These are phyloP conservation scores for Xeromyces bisporus DNA, from an alignment of 495 filamentous ascomycete species.

Conservation along the genomic window DNA sequence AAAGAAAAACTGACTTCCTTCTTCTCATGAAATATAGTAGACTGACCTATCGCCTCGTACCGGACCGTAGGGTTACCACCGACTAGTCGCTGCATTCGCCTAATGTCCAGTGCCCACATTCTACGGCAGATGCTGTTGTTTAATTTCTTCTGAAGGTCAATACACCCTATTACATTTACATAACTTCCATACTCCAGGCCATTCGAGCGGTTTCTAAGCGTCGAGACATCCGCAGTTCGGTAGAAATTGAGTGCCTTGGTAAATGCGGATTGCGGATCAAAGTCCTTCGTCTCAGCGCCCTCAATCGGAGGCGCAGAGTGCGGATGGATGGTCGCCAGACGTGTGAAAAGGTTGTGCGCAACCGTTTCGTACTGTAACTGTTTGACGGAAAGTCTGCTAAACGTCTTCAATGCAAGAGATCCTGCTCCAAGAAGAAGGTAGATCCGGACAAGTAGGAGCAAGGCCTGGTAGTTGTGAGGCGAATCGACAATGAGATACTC, in stretches of 20 bases:
- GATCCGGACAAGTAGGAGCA: conserved; percentile 36
- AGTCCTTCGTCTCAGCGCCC: conserved; percentile 26
- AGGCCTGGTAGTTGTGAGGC: conserved; percentile 40
- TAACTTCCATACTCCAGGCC: conserved; percentile 25
- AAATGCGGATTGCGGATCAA: conserved; percentile 25
- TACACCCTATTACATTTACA: conserved; percentile 23
- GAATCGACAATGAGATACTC: conserved; percentile 33
- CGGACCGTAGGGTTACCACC: conserved; percentile 20
- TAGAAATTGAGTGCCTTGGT: conserved; percentile 26
- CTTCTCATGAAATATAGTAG: not conserved
- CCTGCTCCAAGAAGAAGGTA: conserved; percentile 37
- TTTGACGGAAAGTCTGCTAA: conserved; percentile 40
- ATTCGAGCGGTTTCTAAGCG: conserved; percentile 14
- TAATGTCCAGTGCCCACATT: conserved; percentile 25
- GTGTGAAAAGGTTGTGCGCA: conserved; percentile 39
- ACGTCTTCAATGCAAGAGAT: conserved; percentile 34
- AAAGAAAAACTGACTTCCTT: too few relatives aligned
- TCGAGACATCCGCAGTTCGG: conserved; percentile 18
- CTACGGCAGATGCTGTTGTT: conserved; percentile 24
- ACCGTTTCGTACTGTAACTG: conserved; percentile 43
- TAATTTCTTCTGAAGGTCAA: conserved; percentile 20
- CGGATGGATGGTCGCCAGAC: conserved; percentile 40
- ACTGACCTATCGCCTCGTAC: conserved; percentile 25
- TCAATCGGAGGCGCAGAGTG: conserved; percentile 25
- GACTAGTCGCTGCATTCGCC: conserved; percentile 24